Evolutionary conservation across 805 yeast species (phyloP).

Genomic region (Metschnikowia lochheadii): DNA sequence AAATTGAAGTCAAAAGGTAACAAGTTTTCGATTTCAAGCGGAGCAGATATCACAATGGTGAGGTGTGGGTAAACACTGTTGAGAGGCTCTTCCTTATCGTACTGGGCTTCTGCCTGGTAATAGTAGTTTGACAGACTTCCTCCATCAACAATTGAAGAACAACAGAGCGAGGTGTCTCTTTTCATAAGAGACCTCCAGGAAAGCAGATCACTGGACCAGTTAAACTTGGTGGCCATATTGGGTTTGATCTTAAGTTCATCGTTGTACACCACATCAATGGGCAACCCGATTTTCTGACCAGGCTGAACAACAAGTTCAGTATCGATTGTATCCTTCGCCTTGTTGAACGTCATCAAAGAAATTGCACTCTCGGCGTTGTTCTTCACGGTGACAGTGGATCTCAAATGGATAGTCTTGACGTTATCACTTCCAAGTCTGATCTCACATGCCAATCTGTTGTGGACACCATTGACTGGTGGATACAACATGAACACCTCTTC

Average conservation of each 20-base stretch:
- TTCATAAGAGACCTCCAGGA: slow-evolving; percentile 61
- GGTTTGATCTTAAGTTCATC: slow-evolving; percentile 63
- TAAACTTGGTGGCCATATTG: slow-evolving; percentile 47
- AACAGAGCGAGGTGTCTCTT: slow-evolving; percentile 53
- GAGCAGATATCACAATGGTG: slow-evolving; percentile 74
- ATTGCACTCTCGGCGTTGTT: slow-evolving; percentile 62
- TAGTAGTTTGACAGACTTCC: slow-evolving; percentile 48
- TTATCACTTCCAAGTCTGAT: slow-evolving; percentile 67
- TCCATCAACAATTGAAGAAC: slow-evolving; percentile 40
- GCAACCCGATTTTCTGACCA: slow-evolving; percentile 60
- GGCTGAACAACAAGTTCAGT: slow-evolving; percentile 45
- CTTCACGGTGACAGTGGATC: slow-evolving; percentile 67
- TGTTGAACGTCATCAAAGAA: slow-evolving; percentile 40
- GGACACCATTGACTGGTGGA: slow-evolving; percentile 61
- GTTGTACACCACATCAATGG: slow-evolving; percentile 63
- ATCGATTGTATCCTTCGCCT: slow-evolving; percentile 20
- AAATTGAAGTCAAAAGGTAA: slow-evolving; percentile 79
- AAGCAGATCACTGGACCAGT: slow-evolving; percentile 63
- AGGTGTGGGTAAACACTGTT: slow-evolving; percentile 79
- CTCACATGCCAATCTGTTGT: slow-evolving; percentile 71
- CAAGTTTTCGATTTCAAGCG: slow-evolving; percentile 78
- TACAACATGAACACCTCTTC: slow-evolving; percentile 66
- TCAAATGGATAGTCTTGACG: slow-evolving; percentile 70
- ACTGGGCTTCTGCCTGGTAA: slow-evolving; percentile 69
- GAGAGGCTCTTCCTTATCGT: slow-evolving; percentile 63